Evolutionary conservation across 2,329 filamentous ascomycete species (phyloP).

Genomic region (Talaromyces funiculosus): DNA sequence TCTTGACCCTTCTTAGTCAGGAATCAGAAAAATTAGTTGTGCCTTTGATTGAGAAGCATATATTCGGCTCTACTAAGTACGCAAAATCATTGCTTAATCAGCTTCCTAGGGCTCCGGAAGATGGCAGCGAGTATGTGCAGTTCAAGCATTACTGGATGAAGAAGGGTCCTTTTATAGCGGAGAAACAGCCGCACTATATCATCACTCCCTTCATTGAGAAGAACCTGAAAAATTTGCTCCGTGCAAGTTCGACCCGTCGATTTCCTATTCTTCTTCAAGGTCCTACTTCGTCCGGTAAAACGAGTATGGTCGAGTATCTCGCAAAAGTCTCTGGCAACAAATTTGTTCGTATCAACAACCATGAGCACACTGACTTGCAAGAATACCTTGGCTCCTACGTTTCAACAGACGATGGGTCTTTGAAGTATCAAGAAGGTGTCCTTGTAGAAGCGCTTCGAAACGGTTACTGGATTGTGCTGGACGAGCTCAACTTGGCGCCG

Average conservation of each 20-base stretch:
- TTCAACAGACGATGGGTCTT: constrained; percentile 74
- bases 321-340: constrained; percentile 96
- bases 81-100: constrained; percentile 69
- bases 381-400: constrained; percentile 96
- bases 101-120: constrained; percentile 68
- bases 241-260: constrained; percentile 82
- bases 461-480: constrained; percentile 96
- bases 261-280: constrained; percentile 96
- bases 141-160: constrained; percentile 91
- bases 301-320: constrained; percentile 98
- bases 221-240: constrained; percentile 88
- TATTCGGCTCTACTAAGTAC: constrained; percentile 67
- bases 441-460: constrained; percentile 87
- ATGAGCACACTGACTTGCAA: constrained; percentile 96
- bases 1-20: constrained; percentile 78
- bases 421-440: constrained; percentile 88
- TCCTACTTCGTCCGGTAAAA: constrained; percentile 95
- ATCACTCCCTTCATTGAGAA: constrained; percentile 92
- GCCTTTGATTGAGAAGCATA: constrained; percentile 72
- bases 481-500: constrained; percentile 93
- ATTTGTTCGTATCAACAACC: constrained; percentile 98
- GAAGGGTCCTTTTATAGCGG: constrained; percentile 60
- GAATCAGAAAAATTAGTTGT: constrained; percentile 73
- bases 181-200: constrained; percentile 84
- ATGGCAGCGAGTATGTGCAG: constrained; percentile 71